Evolutionary conservation across 441 rosid genomes (phyloP).

Genomic region (Croton setiger): DNA sequence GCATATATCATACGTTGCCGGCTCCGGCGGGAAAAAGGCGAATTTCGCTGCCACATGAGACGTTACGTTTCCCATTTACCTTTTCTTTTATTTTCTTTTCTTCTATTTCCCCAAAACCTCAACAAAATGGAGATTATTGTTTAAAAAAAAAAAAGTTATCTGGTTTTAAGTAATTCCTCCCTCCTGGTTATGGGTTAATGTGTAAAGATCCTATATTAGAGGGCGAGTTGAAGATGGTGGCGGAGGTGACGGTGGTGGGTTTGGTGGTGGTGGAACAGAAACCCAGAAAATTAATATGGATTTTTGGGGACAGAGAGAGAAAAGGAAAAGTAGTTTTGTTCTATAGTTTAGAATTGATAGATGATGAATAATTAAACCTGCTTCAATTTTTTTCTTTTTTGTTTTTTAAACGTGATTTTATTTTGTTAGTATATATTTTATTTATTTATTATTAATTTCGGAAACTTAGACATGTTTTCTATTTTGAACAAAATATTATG

Average conservation of each 20-base stretch:
- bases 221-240: slow-evolving; percentile 36
- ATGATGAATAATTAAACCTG: neutral
- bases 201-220: slow-evolving; percentile 49
- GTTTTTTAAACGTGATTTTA: neutral
- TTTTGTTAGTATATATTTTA: too few species aligned
- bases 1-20: slow-evolving; percentile 68
- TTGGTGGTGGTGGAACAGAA: slow-evolving; percentile 24
- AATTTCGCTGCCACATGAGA: slow-evolving; percentile 91
- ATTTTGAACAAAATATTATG: too few species aligned
- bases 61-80: slow-evolving; percentile 86
- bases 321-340: neutral
- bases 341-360: neutral
- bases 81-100: neutral
- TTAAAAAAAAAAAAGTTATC: too few species aligned
- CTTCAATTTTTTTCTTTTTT: neutral
- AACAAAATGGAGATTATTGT: neutral
- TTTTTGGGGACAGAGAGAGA: neutral
- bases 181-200: slow-evolving; percentile 26
- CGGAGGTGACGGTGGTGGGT: slow-evolving; percentile 2
- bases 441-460: too few species aligned
- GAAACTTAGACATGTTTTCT: neutral
- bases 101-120: neutral
- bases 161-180: neutral
- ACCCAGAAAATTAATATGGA: slow-evolving; percentile 19
- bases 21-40: slow-evolving; percentile 97